Evolutionary conservation across 495 filamentous ascomycete species (phyloP), one percentile per base, ranked within the genome.

Genomic region (Neurospora tetraspora): DNA sequence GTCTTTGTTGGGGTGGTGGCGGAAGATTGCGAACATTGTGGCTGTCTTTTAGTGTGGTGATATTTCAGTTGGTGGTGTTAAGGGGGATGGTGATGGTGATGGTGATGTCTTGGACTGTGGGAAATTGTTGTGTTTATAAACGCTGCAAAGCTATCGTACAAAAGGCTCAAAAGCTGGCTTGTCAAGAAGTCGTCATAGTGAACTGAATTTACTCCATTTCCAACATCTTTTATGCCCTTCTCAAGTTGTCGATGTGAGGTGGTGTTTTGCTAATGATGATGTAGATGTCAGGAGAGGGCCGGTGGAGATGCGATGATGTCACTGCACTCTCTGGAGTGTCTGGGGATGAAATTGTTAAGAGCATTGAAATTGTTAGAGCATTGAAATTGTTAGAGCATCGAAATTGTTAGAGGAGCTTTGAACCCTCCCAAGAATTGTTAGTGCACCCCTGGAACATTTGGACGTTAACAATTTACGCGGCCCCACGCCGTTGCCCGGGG

Each of bases 1-100:
- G 59, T 81, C 79, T 40, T 90, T 87, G 69, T 86, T 78, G 71
- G 82, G 83, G 68, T 86, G 80, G 69, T 82, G 84, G 70, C 90
- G 88, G 77, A 90, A 83, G 68, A 85, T 74, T 69, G 89, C 87
- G 68, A 91, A 78, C 1, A 87, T 87, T 70, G 74, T 79, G 18
- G 23, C 53, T 27, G 38, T 9, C 11, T 9, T 39, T 39, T 12
- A 39, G 9, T 39, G 40, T 18, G 40, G 16, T 42, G 39, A 42
- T 42, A 12, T 14, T 16, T 42, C 39, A 16, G 39, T 42, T 45
- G 18, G 42, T 45, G 18, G 1, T 45, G 18, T 0, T 45, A 6
- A 10, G 1, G 42, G 5, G 0, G 42, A 20, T 45, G 42, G 20
- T 27, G 47, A 14, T 61, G 53, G 7, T 1, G 43, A 23, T 47